These are phyloP conservation scores for Amanita molliuscula DNA, from an alignment of 768 basidiomycete species.

Conservation along the genomic window DNA sequence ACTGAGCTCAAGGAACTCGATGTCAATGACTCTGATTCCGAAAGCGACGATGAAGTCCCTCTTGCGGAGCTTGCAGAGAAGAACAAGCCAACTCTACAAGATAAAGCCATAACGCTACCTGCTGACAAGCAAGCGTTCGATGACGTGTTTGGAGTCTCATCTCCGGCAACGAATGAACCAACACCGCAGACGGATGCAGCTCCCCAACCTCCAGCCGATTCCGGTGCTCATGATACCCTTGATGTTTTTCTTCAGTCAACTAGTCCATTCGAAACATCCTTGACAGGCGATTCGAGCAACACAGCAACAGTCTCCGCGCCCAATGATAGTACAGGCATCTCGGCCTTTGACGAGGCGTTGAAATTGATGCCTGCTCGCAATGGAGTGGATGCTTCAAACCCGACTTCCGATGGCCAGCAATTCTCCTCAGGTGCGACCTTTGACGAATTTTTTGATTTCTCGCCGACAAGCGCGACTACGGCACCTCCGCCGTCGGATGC, in stretches of 20 bases:
- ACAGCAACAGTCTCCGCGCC: slow-evolving; percentile 11
- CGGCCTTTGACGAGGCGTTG: slow-evolving; percentile 70
- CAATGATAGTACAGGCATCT: slow-evolving; percentile 32
- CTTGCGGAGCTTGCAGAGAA: slow-evolving; percentile 21
- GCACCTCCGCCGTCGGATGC: slow-evolving; percentile 17
- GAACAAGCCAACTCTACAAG: slow-evolving; percentile 12
- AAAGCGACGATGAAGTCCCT: slow-evolving; percentile 39
- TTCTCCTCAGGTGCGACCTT: slow-evolving; percentile 59
- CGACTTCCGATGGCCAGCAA: slow-evolving; percentile 6
- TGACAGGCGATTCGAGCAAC: slow-evolving; percentile 8
- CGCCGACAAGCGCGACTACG: slow-evolving; percentile 11
- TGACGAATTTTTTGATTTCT: slow-evolving; percentile 55
- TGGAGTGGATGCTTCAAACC: slow-evolving; percentile 19
- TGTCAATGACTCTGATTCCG: slow-evolving; percentile 38
- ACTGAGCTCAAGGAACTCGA: slow-evolving; percentile 46
- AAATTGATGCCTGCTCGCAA: slow-evolving; percentile 31
- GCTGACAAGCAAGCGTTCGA: slow-evolving; percentile 27
- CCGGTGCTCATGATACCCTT: background rate
- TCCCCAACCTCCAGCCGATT: background rate
- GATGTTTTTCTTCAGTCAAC: background rate
- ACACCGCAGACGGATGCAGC: background rate
- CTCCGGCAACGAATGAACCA: slow-evolving; percentile 13
- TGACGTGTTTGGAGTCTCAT: slow-evolving; percentile 40
- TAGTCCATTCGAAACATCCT: slow-evolving; percentile 5
- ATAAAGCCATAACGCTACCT: slow-evolving; percentile 8